Evolutionary conservation across 345 rosid genomes (phyloP), one percentile per base, ranked within the genome.

Genomic region (Turritis glabra): DNA sequence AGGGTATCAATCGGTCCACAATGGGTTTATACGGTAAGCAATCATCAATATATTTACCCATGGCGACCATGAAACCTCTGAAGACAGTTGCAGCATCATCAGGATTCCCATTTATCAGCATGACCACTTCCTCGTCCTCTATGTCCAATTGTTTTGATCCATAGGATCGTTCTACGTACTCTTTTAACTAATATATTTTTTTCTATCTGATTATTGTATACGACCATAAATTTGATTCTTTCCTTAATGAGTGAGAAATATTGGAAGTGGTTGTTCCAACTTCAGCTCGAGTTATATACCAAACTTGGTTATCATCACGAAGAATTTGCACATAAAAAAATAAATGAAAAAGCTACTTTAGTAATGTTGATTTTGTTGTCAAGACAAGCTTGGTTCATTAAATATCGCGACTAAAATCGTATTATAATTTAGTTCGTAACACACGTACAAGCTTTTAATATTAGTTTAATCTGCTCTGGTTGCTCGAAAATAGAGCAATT

Each of bases 71-170:
- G 67, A 62, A 58, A 22, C 79, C 88, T 26, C 77, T 86, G 76
- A 83, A 85, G 70, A 69, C 87, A 41, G 51, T 71, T 68, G 99
- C 97, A 94, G 97, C 97, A 92, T 94, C 99, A 94, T 94, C 99
- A 88, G 97, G 99, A 94, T 94, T 94, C 97, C 75, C 87, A 38
- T 77, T 87, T 64, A 81, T 89, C 60, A 67, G 26, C 14, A 67
- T 81, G 40, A 38, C 73, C 37, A 69, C 89, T 74, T 78, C 89
- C 46, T 78, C 93, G 69, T 60, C 82, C 53, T 57, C 82, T 41
- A 64, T 82, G 52, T 46, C 68, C 26, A 29, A 66, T 82, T 8
- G 63, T 57, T 61, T 80, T 62, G 55, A 54, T 23, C 64, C 55
- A 33, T 69, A 66, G 48, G 72, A 30, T 48, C 53, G 17, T 29